These are phyloP conservation scores for Vigna radiata DNA, from an alignment of 306 rosid species.

Conservation along the genomic window DNA sequence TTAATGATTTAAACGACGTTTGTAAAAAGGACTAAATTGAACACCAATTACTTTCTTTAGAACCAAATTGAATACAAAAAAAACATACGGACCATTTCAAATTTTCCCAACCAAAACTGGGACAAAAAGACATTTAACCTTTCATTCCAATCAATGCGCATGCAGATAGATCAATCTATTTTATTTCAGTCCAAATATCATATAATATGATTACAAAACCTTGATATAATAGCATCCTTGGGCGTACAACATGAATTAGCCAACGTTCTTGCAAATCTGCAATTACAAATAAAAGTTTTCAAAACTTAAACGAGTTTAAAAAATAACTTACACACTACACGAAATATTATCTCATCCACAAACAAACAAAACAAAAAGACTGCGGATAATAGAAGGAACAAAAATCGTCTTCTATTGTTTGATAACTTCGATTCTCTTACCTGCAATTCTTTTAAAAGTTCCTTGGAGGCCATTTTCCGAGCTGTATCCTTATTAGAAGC, in stretches of 20 bases:
- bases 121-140: too few relatives aligned
- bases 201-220: too few relatives aligned
- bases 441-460: constrained; percentile 56
- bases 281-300: not conserved
- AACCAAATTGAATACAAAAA: too few relatives aligned
- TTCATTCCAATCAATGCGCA: too few relatives aligned
- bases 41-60: too few relatives aligned
- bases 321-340: not conserved
- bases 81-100: too few relatives aligned
- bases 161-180: too few relatives aligned
- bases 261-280: not conserved
- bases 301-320: not conserved
- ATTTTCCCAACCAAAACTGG: too few relatives aligned
- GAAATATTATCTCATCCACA: not conserved
- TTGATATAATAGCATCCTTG: not conserved
- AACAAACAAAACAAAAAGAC: constrained; percentile 28
- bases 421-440: constrained; percentile 4
- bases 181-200: too few relatives aligned
- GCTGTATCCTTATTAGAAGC: constrained; percentile 44
- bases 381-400: constrained; percentile 17
- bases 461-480: constrained; percentile 52
- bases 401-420: not conserved
- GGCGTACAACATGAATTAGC: not conserved
- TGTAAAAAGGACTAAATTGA: too few relatives aligned
- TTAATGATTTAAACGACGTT: too few relatives aligned